These are phyloP conservation scores for Tuber umbilicatum DNA, from an alignment of 495 filamentous ascomycete genomes.

Conservation along the genomic window DNA sequence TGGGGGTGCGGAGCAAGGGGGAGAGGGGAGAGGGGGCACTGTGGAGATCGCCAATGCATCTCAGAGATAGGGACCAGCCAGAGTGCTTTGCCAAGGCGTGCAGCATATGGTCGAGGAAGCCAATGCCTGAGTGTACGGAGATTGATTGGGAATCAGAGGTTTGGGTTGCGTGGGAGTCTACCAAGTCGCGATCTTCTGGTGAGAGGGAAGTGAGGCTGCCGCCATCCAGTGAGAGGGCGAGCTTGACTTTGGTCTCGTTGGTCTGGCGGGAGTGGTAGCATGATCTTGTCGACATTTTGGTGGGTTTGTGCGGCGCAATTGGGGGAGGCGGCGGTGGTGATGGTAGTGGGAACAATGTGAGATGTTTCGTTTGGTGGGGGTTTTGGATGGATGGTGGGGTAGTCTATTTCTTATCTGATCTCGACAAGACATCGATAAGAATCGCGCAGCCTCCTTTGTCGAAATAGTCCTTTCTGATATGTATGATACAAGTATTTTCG, in stretches of 20 bases:
- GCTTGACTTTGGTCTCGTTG: constrained; percentile 92
- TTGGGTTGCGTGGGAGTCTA: constrained; percentile 68
- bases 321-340: neutral
- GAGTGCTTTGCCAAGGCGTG: constrained; percentile 93
- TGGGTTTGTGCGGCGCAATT: neutral
- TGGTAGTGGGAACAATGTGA: neutral
- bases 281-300: neutral
- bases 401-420: neutral
- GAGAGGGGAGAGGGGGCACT: constrained; percentile 53
- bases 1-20: neutral
- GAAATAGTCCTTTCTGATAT: too few species aligned
- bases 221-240: constrained; percentile 88
- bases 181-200: constrained; percentile 45
- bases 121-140: constrained; percentile 83
- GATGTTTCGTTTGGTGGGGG: neutral
- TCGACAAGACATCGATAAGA: neutral
- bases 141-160: constrained; percentile 74
- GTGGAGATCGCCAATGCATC: constrained; percentile 80
- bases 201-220: constrained; percentile 60
- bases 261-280: constrained; percentile 56
- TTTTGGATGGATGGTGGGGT: neutral
- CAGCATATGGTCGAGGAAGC: constrained; percentile 99
- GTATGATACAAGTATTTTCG: too few species aligned
- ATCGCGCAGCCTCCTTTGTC: neutral
- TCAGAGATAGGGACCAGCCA: constrained; percentile 78